Percentiles rank a stretch among this genome's conserved stretches.
These are phyloP conservation scores for Yamadazyma akitaensis DNA, from an alignment of 805 yeast species.

Conservation along the genomic window DNA sequence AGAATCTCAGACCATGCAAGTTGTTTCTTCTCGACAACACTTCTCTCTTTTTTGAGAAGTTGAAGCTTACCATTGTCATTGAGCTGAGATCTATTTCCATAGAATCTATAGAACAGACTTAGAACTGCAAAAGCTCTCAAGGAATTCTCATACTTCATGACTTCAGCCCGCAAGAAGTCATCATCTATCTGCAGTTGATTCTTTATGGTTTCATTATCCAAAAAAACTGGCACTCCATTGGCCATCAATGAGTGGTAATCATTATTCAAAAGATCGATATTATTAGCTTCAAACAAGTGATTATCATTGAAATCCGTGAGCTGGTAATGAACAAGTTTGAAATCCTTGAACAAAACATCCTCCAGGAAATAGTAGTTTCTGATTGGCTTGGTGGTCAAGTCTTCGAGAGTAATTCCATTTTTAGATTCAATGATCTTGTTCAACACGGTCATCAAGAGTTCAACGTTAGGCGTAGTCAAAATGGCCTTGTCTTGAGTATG, in stretches of 20 bases:
- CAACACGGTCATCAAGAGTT: conserved; percentile 5
- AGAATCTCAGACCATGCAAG: background rate
- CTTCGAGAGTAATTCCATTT: background rate
- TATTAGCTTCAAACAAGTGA: conserved; percentile 31
- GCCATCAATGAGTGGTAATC: conserved; percentile 16
- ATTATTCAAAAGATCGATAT: conserved; percentile 22
- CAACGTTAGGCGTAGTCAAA: background rate
- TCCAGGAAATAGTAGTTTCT: conserved; percentile 59
- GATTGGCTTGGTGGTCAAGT: conserved; percentile 31
- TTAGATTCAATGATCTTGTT: conserved; percentile 14
- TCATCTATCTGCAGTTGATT: background rate
- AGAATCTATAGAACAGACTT: conserved; percentile 8
- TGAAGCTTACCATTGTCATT: background rate
- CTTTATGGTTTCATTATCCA: conserved; percentile 8
- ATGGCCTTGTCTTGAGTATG: background rate
- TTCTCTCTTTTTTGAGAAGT: conserved; percentile 4
- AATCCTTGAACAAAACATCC: conserved; percentile 62
- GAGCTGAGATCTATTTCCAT: background rate
- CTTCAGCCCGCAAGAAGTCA: conserved; percentile 3
- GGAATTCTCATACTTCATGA: conserved; percentile 23
- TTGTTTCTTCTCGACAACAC: background rate
- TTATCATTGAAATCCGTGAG: conserved; percentile 63
- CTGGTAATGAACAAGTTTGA: conserved; percentile 49
- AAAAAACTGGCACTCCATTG: conserved; percentile 14
- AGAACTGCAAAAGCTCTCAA: conserved; percentile 27